Evolutionary conservation across 73 alveolate species (phyloP).

Genomic region (Effrenium voratum): DNA sequence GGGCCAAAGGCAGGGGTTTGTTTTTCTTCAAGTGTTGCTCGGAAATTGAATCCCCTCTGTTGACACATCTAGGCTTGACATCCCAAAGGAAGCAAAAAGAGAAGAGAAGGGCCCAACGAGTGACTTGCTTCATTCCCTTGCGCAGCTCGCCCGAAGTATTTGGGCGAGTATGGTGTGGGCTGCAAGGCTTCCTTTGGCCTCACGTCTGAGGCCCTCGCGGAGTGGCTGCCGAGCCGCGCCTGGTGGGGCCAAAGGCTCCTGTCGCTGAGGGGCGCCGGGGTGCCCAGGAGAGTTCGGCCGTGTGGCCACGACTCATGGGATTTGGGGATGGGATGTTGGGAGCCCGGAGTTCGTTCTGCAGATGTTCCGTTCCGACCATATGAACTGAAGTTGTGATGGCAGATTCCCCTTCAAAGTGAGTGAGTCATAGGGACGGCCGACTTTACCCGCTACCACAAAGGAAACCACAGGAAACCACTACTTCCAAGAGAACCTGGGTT

Average conservation of each 20-base stretch:
- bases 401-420: neutral
- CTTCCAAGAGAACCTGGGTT: too few relatives aligned
- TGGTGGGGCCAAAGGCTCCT: constrained; percentile 32
- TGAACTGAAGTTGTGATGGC: neutral
- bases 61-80: too few relatives aligned
- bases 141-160: too few relatives aligned
- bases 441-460: neutral
- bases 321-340: neutral
- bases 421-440: neutral
- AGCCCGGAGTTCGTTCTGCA: neutral
- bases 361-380: neutral
- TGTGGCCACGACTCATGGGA: neutral
- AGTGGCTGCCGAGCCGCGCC: constrained; percentile 24
- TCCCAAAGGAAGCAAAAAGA: too few relatives aligned
- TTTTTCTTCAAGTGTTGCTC: too few relatives aligned
- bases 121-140: too few relatives aligned
- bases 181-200: too few relatives aligned
- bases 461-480: neutral
- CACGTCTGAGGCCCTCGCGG: constrained; percentile 28
- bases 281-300: neutral
- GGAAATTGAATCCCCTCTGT: too few relatives aligned
- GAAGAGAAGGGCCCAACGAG: too few relatives aligned
- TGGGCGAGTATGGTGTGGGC: too few relatives aligned
- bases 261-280: neutral
- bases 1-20: too few relatives aligned